Evolutionary conservation across 495 filamentous ascomycete species (phyloP).

Genomic region (Amphirosellinia nigrospora): DNA sequence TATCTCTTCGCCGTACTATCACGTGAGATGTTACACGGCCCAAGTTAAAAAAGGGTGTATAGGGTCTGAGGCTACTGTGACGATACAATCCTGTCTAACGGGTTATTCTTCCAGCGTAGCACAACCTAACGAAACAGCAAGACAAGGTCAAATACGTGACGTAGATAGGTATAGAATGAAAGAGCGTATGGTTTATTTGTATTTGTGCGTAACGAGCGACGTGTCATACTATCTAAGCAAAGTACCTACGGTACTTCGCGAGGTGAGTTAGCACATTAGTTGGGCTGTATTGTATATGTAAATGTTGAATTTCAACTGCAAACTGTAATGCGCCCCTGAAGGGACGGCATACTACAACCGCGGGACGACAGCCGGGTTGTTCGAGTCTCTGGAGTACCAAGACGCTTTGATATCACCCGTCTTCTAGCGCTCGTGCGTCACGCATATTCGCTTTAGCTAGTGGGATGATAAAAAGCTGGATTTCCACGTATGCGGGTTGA

Average conservation of each 20-base stretch:
- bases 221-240: not conserved
- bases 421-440: not conserved
- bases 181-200: constrained; percentile 8
- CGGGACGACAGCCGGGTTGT: constrained; percentile 1
- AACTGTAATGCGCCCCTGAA: not conserved
- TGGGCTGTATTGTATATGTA: not conserved
- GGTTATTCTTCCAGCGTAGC: not conserved
- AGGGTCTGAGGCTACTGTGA: not conserved
- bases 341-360: not conserved
- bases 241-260: not conserved
- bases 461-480: constrained; percentile 1
- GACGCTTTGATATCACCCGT: not conserved
- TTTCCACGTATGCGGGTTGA: not conserved
- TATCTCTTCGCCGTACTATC: not conserved
- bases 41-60: not conserved
- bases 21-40: not conserved
- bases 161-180: not conserved
- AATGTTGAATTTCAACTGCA: constrained; percentile 14
- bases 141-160: not conserved
- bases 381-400: not conserved
- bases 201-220: constrained; percentile 5
- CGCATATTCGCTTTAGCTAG: not conserved
- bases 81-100: not conserved
- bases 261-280: not conserved
- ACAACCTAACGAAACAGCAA: not conserved